Evolutionary conservation across 345 rosid genomes (phyloP).

Genomic region (Dipteronia dyeriana): DNA sequence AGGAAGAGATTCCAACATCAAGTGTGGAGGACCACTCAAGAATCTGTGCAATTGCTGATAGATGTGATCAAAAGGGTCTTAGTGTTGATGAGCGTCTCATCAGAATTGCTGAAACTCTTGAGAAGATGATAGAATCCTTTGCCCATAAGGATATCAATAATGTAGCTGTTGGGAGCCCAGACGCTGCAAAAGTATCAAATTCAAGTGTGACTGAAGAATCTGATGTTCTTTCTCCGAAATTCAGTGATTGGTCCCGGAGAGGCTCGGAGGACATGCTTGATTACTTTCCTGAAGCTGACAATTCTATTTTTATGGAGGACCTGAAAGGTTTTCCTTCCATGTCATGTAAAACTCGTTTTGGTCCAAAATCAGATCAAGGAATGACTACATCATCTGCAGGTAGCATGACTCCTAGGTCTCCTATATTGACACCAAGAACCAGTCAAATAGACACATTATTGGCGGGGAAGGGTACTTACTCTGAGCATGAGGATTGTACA

Average conservation of each 20-base stretch:
- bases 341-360: conserved; percentile 96
- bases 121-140: conserved; percentile 79
- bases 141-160: conserved; percentile 73
- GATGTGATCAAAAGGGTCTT: conserved; percentile 84
- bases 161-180: conserved; percentile 76
- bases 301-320: conserved; percentile 80
- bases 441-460: conserved; percentile 85
- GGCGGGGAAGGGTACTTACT: conserved; percentile 78
- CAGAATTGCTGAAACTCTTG: conserved; percentile 86
- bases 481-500: conserved; percentile 82
- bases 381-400: conserved; percentile 98
- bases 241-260: conserved; percentile 96
- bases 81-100: conserved; percentile 86
- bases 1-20: conserved; percentile 91
- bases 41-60: conserved; percentile 94
- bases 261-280: conserved; percentile 99
- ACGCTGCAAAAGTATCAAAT: conserved; percentile 84
- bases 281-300: conserved; percentile 87
- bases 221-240: conserved; percentile 84
- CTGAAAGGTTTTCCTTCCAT: conserved; percentile 86
- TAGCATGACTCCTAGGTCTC: conserved; percentile 99
- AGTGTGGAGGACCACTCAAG: conserved; percentile 94
- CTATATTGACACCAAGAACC: conserved; percentile 85
- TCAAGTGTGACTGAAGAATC: conserved; percentile 87
- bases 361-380: conserved; percentile 96